phyloP scores from a whole-genome alignment of 2,329 filamentous ascomycete species.

The Colletotrichum liaoningense region DNA sequence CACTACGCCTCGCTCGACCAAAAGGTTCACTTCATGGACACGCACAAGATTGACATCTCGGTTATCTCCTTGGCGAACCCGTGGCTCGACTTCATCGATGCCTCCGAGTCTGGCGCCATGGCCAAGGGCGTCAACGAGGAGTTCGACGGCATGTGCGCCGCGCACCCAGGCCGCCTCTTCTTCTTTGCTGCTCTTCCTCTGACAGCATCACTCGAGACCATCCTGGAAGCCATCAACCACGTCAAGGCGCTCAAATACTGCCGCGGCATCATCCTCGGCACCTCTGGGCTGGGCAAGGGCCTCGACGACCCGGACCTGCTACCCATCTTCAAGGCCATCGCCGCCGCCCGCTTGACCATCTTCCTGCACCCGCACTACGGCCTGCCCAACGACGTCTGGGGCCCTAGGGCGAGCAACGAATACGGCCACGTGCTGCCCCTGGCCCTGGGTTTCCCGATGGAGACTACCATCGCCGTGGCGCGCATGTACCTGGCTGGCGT shows the following conservation, averaged over 20 bases:
- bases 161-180: constrained; percentile 76
- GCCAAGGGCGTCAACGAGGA: constrained; percentile 81
- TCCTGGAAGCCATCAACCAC: constrained; percentile 74
- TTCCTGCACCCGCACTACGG: constrained; percentile 96
- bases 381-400: constrained; percentile 83
- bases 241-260: constrained; percentile 73
- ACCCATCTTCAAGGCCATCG: constrained; percentile 77
- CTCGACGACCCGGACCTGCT: constrained; percentile 82
- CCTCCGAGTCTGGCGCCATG: constrained; percentile 69
- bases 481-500: constrained; percentile 89
- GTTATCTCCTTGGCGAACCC: constrained; percentile 93
- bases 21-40: constrained; percentile 90
- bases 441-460: constrained; percentile 88
- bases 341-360: constrained; percentile 72
- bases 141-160: constrained; percentile 77
- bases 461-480: constrained; percentile 90
- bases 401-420: constrained; percentile 71
- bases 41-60: constrained; percentile 82
- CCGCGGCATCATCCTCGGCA: constrained; percentile 90
- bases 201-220: constrained; percentile 70
- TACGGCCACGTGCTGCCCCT: constrained; percentile 92
- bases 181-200: constrained; percentile 87
- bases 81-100: constrained; percentile 86
- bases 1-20: constrained; percentile 84
- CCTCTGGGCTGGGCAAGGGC: constrained; percentile 81